phyloP scores from a whole-genome alignment of 768 basidiomycete species.

The Tephrocybe sp. region DNA sequence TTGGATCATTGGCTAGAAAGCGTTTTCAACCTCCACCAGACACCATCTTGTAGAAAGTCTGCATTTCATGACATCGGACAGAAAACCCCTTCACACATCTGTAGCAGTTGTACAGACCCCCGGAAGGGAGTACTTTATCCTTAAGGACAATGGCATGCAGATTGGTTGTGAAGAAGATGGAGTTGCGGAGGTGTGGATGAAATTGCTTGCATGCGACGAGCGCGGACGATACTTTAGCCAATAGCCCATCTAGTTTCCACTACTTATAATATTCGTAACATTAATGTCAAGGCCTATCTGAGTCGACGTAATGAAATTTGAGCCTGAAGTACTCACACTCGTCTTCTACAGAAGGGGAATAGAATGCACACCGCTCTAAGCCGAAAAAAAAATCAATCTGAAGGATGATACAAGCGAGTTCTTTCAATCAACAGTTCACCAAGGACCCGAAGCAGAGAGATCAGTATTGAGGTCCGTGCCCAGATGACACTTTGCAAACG shows the following conservation, averaged over 20 bases:
- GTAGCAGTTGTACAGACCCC: conserved; percentile 72
- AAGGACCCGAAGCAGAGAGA: no score
- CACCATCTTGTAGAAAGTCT: conserved; percentile 78
- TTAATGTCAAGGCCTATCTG: no score
- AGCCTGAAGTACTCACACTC: no score
- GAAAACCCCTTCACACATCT: conserved; percentile 51
- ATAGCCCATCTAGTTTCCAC: no score
- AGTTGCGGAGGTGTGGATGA: conserved; percentile 58
- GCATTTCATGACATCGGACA: conserved; percentile 50
- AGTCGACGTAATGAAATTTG: no score
- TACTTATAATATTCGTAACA: no score
- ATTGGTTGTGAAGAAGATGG: conserved; percentile 78
- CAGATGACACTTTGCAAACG: conserved; percentile 14
- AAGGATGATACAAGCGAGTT: no score
- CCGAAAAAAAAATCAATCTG: no score
- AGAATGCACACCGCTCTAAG: no score
- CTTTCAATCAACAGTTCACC: no score
- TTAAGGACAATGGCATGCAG: conserved; percentile 76
- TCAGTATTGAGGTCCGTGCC: conserved; percentile 38
- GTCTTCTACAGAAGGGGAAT: no score
- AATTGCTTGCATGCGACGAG: conserved; percentile 45
- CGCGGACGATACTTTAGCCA: no score
- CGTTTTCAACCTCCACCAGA: conserved; percentile 29
- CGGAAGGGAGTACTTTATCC: conserved; percentile 61
- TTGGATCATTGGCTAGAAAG: not conserved